Percentiles rank a stretch among this genome's conserved stretches.
These are phyloP conservation scores for Trichoderma gracile DNA, from an alignment of 2,329 filamentous ascomycete species.

Conservation along the genomic window DNA sequence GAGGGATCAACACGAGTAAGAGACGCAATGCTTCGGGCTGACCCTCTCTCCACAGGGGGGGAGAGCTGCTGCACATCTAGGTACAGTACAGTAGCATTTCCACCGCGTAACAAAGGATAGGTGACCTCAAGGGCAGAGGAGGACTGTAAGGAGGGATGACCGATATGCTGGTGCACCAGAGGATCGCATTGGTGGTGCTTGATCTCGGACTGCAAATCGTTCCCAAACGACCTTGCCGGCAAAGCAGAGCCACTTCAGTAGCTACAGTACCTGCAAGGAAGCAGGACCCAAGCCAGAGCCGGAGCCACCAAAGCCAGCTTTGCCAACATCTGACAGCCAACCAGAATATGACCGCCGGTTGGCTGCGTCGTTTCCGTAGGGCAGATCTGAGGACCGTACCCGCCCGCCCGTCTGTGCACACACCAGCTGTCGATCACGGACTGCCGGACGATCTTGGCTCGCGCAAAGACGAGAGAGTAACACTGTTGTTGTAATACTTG, in stretches of 20 bases:
- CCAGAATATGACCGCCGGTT: neutral
- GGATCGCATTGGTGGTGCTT: no score
- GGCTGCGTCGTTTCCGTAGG: neutral
- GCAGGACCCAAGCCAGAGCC: no score
- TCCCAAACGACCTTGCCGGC: no score
- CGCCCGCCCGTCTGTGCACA: conserved; percentile 5
- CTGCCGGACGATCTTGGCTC: conserved; percentile 13
- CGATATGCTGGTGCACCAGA: no score
- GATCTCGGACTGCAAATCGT: no score
- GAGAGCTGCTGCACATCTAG: neutral
- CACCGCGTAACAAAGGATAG: neutral
- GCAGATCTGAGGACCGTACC: conserved; percentile 1
- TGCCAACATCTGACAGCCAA: neutral
- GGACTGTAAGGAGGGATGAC: no score
- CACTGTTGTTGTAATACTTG: no score
- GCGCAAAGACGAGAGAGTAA: neutral
- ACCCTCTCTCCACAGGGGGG: neutral
- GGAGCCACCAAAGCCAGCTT: no score
- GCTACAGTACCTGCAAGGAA: no score
- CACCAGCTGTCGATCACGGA: neutral
- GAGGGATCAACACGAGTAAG: no score
- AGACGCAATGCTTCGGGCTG: neutral
- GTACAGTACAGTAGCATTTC: no score
- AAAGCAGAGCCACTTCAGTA: no score
- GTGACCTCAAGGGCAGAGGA: neutral